Evolutionary conservation across 345 rosid genomes (phyloP), one percentile per base, ranked within the genome.

Genomic region (Mercurialis annua): DNA sequence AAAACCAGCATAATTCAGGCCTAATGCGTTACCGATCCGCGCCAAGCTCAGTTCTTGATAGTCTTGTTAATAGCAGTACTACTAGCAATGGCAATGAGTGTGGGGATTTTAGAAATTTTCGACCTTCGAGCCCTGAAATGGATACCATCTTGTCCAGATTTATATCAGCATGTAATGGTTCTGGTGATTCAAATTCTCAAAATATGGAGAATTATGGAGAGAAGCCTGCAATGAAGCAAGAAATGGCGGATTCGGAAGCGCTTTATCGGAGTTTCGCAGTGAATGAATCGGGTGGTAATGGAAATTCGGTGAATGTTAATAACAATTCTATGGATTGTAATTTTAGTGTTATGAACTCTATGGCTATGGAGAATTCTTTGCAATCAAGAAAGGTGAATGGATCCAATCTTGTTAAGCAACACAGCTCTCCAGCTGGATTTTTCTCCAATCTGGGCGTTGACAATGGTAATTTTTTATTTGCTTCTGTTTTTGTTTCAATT

Each of bases 351-450:
- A 57, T 59, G 62, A 65, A 44, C 16, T 58, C 81, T 1, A 55
- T 71, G 65, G 59, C 54, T 31, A n/a, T 65, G 64, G 78, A 75
- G 47, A 71, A 66, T 49, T 64, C 85, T 50, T 46, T 72, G 70
- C 79, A 63, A 34, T 49, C 56, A 53, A 52, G 50, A 31, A 74
- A 79, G 70, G 49, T 61, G 71, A 63, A 73, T 72, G 74, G 68
- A 71, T 78, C 83, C 59, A 73, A 72, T 82, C 85, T 82, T 36
- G 51, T 57, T 15, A 62, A 86, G 78, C 88, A 80, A 59, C 69
- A 48, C 78, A 84, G 86, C 74, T 82, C 88, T 34, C 85, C 90
- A 11, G 79, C 90, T 66, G 85, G 77, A 62, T 27, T 84, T 68
- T 77, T 81, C 77, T 80, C 85, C 70, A 75, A 70, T 55, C 62